Conservation (phyloP, 2,329 filamentous ascomycete species). For the Colletotrichum falcatum region DNA sequence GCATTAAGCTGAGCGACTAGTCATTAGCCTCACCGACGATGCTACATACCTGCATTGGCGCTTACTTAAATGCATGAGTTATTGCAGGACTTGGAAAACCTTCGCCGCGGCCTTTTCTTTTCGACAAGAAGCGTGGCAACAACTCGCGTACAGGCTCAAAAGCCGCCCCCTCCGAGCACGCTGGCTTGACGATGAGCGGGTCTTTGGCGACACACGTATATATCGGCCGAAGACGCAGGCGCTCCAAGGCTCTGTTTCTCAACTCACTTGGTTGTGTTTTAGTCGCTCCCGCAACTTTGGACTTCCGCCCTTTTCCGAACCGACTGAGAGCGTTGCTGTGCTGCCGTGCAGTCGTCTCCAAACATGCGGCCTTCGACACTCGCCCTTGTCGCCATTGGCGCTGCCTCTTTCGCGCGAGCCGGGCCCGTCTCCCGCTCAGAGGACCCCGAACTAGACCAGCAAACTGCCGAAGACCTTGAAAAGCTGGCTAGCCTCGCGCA, state of each 20-base stretch:
- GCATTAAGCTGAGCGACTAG: not conserved
- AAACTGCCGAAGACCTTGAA: not conserved
- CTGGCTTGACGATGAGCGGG: not conserved
- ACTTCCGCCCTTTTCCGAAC: not conserved
- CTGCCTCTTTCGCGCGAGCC: slow-evolving; percentile 34
- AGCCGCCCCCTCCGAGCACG: not conserved
- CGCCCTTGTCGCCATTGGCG: not conserved
- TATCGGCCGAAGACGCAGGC: not conserved
- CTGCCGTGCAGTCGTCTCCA: too few species aligned
- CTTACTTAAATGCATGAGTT: not conserved
- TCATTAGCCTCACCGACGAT: not conserved
- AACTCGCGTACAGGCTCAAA: not conserved
- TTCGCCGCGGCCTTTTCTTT: not conserved
- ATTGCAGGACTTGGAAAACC: not conserved
- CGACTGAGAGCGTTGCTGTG: not conserved
- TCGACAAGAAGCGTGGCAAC: not conserved
- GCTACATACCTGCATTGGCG: slow-evolving; percentile 23
- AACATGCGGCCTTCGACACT: not conserved
- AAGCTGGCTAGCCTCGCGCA: slow-evolving; percentile 31
- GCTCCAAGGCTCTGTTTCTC: not conserved
- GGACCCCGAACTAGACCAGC: not conserved
- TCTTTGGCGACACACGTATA: slow-evolving; percentile 3
- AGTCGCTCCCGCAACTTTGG: not conserved
- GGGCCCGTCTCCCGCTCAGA: slow-evolving; percentile 17
- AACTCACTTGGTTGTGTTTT: not conserved